Percentiles rank a stretch among this genome's conserved stretches.
These are phyloP conservation scores for Kwoniella heveanensis DNA, from an alignment of 768 basidiomycete genomes.

Conservation along the genomic window DNA sequence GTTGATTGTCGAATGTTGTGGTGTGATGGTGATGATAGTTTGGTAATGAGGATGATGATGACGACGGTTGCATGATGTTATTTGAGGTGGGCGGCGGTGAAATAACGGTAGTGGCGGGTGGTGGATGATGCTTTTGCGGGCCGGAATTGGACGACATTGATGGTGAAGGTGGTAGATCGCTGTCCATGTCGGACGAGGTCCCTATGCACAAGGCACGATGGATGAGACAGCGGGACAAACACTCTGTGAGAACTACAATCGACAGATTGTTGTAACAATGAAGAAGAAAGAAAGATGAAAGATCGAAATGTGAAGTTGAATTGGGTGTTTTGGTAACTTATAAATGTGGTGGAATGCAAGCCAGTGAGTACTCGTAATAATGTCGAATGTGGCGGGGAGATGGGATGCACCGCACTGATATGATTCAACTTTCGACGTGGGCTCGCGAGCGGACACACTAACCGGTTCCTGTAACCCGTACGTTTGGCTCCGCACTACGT, in stretches of 20 bases:
- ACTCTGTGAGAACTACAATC: not conserved
- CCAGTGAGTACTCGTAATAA: too few relatives aligned
- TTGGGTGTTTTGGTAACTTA: not conserved
- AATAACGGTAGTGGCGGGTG: slow-evolving; percentile 6
- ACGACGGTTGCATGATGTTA: not conserved
- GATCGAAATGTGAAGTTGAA: not conserved
- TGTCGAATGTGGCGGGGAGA: slow-evolving; percentile 2
- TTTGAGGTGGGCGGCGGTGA: too few relatives aligned
- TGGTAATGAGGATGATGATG: not conserved
- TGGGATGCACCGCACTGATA: too few relatives aligned
- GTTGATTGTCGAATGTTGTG: not conserved
- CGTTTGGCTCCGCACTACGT: not conserved
- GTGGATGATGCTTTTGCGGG: not conserved
- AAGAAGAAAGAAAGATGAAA: not conserved
- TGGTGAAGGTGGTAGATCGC: slow-evolving; percentile 5
- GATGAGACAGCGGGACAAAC: too few relatives aligned
- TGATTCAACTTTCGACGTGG: not conserved
- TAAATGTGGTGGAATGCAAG: not conserved
- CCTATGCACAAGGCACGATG: too few relatives aligned
- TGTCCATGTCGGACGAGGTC: slow-evolving; percentile 20
- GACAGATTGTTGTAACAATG: not conserved
- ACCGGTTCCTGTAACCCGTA: not conserved
- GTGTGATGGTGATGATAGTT: not conserved
- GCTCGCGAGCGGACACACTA: not conserved
- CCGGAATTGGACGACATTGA: not conserved